Conservation (phyloP, 495 filamentous ascomycete genomes). For the Hypoxylon intermedium region DNA sequence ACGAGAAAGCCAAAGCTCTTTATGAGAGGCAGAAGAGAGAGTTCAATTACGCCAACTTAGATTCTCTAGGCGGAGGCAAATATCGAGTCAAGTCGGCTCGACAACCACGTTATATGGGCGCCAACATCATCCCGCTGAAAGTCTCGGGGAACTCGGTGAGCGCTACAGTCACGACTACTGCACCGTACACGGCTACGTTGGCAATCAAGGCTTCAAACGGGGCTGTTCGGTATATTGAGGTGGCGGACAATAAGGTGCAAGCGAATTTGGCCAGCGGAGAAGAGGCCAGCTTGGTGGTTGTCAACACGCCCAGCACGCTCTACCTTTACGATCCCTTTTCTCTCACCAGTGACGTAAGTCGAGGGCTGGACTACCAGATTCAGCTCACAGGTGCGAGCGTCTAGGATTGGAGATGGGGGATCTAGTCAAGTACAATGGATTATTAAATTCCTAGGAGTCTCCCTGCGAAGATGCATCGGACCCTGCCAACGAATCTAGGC, state of each 20-base stretch:
- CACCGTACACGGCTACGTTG: constrained; percentile 44
- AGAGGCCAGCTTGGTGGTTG: constrained; percentile 53
- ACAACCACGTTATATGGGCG: constrained; percentile 53
- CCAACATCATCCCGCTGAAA: constrained; percentile 54
- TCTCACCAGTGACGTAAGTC: constrained; percentile 47
- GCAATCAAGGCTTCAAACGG: constrained; percentile 44
- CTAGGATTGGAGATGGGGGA: constrained; percentile 1
- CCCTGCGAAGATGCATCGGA: no score
- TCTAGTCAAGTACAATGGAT: not conserved
- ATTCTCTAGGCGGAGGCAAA: constrained; percentile 45
- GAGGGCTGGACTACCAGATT: constrained; percentile 48
- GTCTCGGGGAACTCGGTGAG: constrained; percentile 37
- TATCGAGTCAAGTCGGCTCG: constrained; percentile 53
- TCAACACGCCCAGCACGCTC: constrained; percentile 49
- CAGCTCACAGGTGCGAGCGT: constrained; percentile 46
- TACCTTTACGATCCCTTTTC: constrained; percentile 53
- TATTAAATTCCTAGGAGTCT: no score
- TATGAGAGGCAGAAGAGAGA: constrained; percentile 42
- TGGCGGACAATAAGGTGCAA: constrained; percentile 37
- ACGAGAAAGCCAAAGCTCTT: constrained; percentile 45
- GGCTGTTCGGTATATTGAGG: constrained; percentile 40
- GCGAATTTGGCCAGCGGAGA: constrained; percentile 42
- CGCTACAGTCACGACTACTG: constrained; percentile 42
- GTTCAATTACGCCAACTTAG: constrained; percentile 52
- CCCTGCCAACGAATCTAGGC: no score